phyloP scores from a whole-genome alignment of 2,329 filamentous ascomycete genomes.

The Ophiostoma perfectum region DNA sequence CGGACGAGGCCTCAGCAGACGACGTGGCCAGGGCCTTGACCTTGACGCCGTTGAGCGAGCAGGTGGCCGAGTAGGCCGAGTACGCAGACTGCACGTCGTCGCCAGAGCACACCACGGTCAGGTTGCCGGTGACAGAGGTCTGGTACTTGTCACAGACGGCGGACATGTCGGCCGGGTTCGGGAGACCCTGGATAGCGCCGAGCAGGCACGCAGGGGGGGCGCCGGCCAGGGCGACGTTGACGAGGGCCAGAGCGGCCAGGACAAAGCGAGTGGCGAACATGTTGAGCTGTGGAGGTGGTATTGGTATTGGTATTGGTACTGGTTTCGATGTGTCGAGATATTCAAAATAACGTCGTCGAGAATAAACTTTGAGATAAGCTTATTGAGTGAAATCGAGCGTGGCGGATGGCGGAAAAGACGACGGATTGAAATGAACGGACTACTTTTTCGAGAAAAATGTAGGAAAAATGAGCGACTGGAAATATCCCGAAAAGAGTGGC shows the following conservation, averaged over 20 bases:
- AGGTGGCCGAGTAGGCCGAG: slow-evolving; percentile 20
- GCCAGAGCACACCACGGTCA: slow-evolving; percentile 18
- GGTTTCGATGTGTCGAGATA: background rate
- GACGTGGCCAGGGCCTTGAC: slow-evolving; percentile 18
- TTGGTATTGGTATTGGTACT: background rate
- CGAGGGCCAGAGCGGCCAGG: slow-evolving; percentile 14
- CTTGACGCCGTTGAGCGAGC: slow-evolving; percentile 16
- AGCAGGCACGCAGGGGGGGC: slow-evolving; percentile 22
- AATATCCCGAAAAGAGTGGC: slow-evolving; percentile 10
- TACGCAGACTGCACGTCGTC: slow-evolving; percentile 19
- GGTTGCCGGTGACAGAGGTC: slow-evolving; percentile 18
- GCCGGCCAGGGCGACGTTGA: background rate
- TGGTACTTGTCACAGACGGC: slow-evolving; percentile 18
- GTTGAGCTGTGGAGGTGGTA: background rate
- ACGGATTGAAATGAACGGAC: background rate
- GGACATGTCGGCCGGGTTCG: slow-evolving; percentile 20
- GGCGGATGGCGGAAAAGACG: background rate
- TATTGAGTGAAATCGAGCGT: background rate
- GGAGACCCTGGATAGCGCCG: slow-evolving; percentile 21
- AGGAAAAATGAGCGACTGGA: slow-evolving; percentile 5
- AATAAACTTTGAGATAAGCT: background rate
- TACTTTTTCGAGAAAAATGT: slow-evolving; percentile 7
- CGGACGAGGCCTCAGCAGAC: background rate
- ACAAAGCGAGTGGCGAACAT: slow-evolving; percentile 12
- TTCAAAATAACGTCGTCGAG: background rate